Percentiles rank a stretch among this genome's conserved stretches.
These are phyloP conservation scores for Sutorius eximius DNA, from an alignment of 1,284 basidiomycete genomes.

Conservation along the genomic window DNA sequence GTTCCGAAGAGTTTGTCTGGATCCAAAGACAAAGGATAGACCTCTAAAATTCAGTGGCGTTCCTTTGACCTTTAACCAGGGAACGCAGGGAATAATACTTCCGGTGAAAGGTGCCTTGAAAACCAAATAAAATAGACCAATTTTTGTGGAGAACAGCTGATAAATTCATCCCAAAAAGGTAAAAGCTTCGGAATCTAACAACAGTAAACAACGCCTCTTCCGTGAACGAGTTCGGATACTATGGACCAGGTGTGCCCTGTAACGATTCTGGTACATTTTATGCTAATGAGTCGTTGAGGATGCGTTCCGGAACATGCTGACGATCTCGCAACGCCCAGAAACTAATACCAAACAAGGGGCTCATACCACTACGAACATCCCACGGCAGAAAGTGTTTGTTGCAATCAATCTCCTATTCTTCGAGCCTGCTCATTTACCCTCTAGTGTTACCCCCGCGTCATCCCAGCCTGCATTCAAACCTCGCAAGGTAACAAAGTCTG, in stretches of 20 bases:
- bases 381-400: slow-evolving; percentile 22
- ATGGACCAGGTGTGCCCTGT: slow-evolving; percentile 31
- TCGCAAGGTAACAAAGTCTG: slow-evolving; percentile 66
- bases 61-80: not conserved
- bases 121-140: no score
- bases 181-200: slow-evolving; percentile 31
- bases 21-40: not conserved
- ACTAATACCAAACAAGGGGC: not conserved
- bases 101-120: slow-evolving; percentile 1
- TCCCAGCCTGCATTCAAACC: slow-evolving; percentile 70
- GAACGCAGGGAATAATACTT: no score
- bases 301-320: slow-evolving; percentile 40
- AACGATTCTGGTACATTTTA: not conserved
- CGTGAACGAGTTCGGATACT: not conserved
- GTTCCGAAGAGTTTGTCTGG: not conserved
- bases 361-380: slow-evolving; percentile 6
- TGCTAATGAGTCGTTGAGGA: slow-evolving; percentile 23
- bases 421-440: not conserved
- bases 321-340: slow-evolving; percentile 24
- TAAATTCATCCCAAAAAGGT: slow-evolving; percentile 14
- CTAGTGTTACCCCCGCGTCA: slow-evolving; percentile 38
- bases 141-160: slow-evolving; percentile 8
- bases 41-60: slow-evolving; percentile 1
- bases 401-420: slow-evolving; percentile 10
- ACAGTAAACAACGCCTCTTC: slow-evolving; percentile 25